phyloP scores from a whole-genome alignment of 768 basidiomycete species.

The Suillus subalutaceus region DNA sequence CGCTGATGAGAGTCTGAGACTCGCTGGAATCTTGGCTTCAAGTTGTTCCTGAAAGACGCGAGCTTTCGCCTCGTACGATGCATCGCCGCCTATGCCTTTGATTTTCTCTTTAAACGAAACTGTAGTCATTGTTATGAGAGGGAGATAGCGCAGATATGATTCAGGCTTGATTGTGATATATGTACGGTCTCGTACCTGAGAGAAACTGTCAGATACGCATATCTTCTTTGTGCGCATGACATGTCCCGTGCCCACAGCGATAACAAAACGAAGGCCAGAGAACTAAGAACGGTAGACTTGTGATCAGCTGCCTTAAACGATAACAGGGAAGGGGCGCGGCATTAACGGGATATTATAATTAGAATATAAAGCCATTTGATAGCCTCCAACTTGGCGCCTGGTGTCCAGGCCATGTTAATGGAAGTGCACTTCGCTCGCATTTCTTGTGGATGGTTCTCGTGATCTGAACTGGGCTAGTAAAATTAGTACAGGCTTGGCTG shows the following conservation, averaged over 20 bases:
- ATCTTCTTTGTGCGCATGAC: slow-evolving; percentile 1
- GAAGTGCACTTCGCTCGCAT: background rate
- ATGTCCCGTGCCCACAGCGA: background rate
- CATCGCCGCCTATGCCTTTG: slow-evolving; percentile 25
- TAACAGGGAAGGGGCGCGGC: background rate
- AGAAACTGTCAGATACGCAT: background rate
- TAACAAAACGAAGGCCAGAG: background rate
- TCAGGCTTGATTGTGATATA: background rate
- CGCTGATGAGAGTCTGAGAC: slow-evolving; percentile 19
- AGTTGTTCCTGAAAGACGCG: slow-evolving; percentile 23
- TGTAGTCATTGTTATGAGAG: slow-evolving; percentile 2
- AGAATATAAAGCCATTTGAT: background rate
- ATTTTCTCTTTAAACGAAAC: slow-evolving; percentile 26
- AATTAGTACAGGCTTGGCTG: background rate
- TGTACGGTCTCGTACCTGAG: background rate
- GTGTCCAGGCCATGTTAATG: background rate
- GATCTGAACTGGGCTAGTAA: background rate
- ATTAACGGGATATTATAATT: background rate
- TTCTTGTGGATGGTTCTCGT: background rate
- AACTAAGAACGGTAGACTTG: slow-evolving; percentile 1
- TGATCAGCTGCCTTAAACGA: background rate
- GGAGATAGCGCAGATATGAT: background rate
- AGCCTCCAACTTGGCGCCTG: background rate
- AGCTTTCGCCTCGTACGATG: slow-evolving; percentile 21
- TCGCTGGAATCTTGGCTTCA: slow-evolving; percentile 27